Conservation (phyloP, 805 yeast genomes). For the Yamadazyma kitorensis region DNA sequence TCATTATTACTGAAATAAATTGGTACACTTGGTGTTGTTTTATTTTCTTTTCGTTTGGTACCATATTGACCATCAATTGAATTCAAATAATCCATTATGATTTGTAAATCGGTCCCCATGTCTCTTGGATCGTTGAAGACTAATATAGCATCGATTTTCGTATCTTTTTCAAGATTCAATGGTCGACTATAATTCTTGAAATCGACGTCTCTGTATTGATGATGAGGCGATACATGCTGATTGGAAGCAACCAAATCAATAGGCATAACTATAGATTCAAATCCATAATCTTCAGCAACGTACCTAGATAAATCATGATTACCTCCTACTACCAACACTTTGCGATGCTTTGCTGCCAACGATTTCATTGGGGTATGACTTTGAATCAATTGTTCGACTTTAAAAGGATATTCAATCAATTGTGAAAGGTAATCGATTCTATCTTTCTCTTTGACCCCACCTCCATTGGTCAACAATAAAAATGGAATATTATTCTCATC, state of each 20-base stretch:
- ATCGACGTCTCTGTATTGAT: slow-evolving; percentile 48
- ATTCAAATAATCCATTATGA: slow-evolving; percentile 66
- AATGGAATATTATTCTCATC: slow-evolving; percentile 62
- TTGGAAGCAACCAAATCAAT: slow-evolving; percentile 63
- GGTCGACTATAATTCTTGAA: slow-evolving; percentile 15
- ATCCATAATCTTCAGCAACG: slow-evolving; percentile 78
- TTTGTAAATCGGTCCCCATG: slow-evolving; percentile 80
- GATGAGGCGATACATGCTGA: slow-evolving; percentile 67
- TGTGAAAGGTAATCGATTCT: slow-evolving; percentile 37
- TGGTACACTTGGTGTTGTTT: slow-evolving; percentile 56
- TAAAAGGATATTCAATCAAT: slow-evolving; percentile 54
- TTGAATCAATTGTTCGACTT: slow-evolving; percentile 68
- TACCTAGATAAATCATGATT: slow-evolving; percentile 62
- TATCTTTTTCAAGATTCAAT: slow-evolving; percentile 11
- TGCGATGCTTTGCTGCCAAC: slow-evolving; percentile 20
- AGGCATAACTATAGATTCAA: slow-evolving; percentile 68
- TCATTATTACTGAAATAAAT: slow-evolving; percentile 81
- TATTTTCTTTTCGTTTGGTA: slow-evolving; percentile 42
- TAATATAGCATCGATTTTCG: slow-evolving; percentile 68
- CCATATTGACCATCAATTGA: slow-evolving; percentile 64
- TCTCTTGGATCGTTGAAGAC: slow-evolving; percentile 90
- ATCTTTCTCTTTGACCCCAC: slow-evolving; percentile 68
- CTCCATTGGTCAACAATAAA: slow-evolving; percentile 87
- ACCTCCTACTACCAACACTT: slow-evolving; percentile 86
- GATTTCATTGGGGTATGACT: slow-evolving; percentile 63